phyloP scores from a whole-genome alignment of 2,329 filamentous ascomycete species.

The Beauveria rudraprayagi region DNA sequence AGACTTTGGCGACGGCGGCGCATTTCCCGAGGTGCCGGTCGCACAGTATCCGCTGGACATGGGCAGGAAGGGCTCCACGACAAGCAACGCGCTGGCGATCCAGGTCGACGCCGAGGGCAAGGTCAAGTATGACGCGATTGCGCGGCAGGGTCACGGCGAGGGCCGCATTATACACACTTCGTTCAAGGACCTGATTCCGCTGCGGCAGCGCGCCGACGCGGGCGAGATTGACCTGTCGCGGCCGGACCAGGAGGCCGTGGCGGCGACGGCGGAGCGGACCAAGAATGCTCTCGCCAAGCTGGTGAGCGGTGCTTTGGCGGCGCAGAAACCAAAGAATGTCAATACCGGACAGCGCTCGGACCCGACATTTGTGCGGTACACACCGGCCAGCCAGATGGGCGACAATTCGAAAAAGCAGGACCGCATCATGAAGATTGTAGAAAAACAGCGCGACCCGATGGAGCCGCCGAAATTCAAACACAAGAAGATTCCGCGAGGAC shows the following conservation, averaged over 20 bases:
- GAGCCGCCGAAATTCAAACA: constrained; percentile 98
- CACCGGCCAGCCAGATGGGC: constrained; percentile 94
- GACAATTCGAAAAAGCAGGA: constrained; percentile 79
- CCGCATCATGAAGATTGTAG: constrained; percentile 96
- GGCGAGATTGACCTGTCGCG: constrained; percentile 83
- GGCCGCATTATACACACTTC: constrained; percentile 83
- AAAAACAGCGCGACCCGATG: constrained; percentile 88
- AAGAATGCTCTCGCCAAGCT: constrained; percentile 76
- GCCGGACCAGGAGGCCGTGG: constrained; percentile 77
- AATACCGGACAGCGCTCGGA: constrained; percentile 73
- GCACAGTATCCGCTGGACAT: constrained; percentile 95
- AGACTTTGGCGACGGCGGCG: constrained; percentile 93
- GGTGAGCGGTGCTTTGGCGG: constrained; percentile 76
- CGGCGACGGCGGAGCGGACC: constrained; percentile 77
- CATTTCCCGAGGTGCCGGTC: constrained; percentile 87
- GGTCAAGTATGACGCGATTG: constrained; percentile 94
- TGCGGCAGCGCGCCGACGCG: constrained; percentile 85
- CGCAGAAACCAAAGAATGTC: constrained; percentile 94
- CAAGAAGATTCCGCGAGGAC: constrained; percentile 92
- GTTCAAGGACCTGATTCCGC: constrained; percentile 93
- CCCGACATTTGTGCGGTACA: constrained; percentile 91
- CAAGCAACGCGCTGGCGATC: constrained; percentile 82
- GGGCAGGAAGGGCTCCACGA: constrained; percentile 67
- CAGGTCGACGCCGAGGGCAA: constrained; percentile 88
- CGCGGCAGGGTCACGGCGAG: constrained; percentile 77